A percentile compares a stretch with the other conserved stretches of the same genome.
Conservation (phyloP, 1,284 basidiomycete genomes). For the Cryptococcus sp. region DNA sequence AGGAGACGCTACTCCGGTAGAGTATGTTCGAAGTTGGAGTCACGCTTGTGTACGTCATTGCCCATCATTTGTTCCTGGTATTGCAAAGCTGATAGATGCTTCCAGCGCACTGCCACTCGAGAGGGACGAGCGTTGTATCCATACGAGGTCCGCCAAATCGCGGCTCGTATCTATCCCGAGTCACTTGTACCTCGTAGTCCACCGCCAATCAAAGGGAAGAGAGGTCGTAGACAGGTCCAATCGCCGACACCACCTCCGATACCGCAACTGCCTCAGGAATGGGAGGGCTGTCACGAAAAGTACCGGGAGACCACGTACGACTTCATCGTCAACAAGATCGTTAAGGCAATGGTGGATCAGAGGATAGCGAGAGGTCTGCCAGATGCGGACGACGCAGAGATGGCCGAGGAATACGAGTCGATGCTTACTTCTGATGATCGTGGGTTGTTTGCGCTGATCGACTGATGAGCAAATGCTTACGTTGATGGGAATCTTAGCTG, state of each 20-base stretch:
- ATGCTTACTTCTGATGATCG: conserved; percentile 39
- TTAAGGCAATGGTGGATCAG: conserved; percentile 66
- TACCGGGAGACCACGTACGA: conserved; percentile 75
- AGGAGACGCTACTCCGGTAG: conserved; percentile 89
- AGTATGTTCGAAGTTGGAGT: conserved; percentile 82
- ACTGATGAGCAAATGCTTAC: conserved; percentile 7
- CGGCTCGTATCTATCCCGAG: conserved; percentile 59
- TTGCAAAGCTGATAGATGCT: not conserved
- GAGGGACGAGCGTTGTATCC: conserved; percentile 72
- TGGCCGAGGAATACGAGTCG: conserved; percentile 60
- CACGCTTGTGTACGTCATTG: conserved; percentile 72
- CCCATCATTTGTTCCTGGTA: not conserved
- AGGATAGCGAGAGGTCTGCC: conserved; percentile 81
- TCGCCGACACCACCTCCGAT: conserved; percentile 8
- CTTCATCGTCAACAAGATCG: conserved; percentile 73
- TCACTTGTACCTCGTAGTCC: conserved; percentile 7
- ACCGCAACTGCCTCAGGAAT: conserved; percentile 40
- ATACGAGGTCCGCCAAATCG: conserved; percentile 79
- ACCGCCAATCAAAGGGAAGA: conserved; percentile 2
- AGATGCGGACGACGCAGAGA: conserved; percentile 63
- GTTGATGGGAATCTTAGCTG: conserved; percentile 16
- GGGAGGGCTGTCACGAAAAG: conserved; percentile 65
- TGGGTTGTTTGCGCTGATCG: conserved; percentile 13
- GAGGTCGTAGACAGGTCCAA: conserved; percentile 17
- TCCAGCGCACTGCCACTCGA: conserved; percentile 61